phyloP scores from a whole-genome alignment of 441 rosid species.

The Hura crepitans region DNA sequence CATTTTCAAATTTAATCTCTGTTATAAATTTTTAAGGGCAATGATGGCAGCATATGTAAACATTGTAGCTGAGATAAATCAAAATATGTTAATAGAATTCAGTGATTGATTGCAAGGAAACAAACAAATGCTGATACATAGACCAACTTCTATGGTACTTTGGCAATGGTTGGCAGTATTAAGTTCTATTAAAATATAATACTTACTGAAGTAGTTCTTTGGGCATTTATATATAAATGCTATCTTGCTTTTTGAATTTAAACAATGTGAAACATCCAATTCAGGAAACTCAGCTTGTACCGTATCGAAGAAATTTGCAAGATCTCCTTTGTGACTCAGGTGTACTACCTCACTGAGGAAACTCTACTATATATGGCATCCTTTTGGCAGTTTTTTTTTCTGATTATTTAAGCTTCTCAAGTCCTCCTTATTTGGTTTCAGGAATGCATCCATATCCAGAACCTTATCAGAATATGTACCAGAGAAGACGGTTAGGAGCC shows the following conservation, averaged over 20 bases:
- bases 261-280: slow-evolving; percentile 33
- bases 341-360: slow-evolving; percentile 30
- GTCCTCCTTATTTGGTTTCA: slow-evolving; percentile 23
- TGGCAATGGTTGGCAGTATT: neutral
- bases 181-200: neutral
- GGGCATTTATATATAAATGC: neutral
- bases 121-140: neutral
- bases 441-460: slow-evolving; percentile 94
- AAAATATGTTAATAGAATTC: neutral
- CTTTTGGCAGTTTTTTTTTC: slow-evolving; percentile 15
- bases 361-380: slow-evolving; percentile 19
- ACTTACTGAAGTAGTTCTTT: neutral
- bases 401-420: slow-evolving; percentile 22
- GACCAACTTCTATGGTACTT: neutral
- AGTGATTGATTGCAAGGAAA: neutral
- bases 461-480: slow-evolving; percentile 95
- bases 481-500: slow-evolving; percentile 90
- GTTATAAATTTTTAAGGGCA: neutral
- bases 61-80: neutral
- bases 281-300: slow-evolving; percentile 92
- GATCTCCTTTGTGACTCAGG: slow-evolving; percentile 98
- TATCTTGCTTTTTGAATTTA: slow-evolving; percentile 11
- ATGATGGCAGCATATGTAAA: neutral
- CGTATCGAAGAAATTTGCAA: slow-evolving; percentile 93
- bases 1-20: too few relatives aligned